Evolutionary conservation across 164 flowering plant species (phyloP), one percentile per base, ranked within the genome.

Genomic region (Aristolochia contorta): DNA sequence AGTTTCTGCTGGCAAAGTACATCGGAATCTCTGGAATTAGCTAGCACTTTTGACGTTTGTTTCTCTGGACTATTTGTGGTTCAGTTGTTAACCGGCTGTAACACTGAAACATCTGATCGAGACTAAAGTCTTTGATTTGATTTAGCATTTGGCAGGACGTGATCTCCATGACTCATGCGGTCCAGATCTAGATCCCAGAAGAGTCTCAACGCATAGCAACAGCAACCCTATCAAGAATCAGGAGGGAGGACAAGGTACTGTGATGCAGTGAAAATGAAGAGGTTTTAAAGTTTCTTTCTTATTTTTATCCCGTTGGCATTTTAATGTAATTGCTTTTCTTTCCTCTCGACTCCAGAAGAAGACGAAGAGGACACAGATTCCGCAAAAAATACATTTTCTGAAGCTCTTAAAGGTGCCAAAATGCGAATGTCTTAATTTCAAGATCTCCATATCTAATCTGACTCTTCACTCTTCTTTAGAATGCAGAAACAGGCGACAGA

Each of bases 361-460:
- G 78, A 75, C 47, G 63, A 65, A 52, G 86, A 82, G 20, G 84
- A 75, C 56, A 77, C 70, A 50, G 84, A 82, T 75, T 80, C 93
- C 13, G 82, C 84, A 1, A 84, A 80, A 43, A 73, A 62, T 73
- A 87, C 93, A 2, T 88, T 88, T 71, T 84, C 97, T 69, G 68
- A 65, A 27, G 96, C 92, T 63, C 74, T 87, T 46, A 84, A 72
- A 85, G 95, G 97, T 86, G 69, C 43, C 49, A 23, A 24, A 27
- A 47, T 43, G 12, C n/a, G 7, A 23, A 21, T 41, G 43, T 48
- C 9, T 46, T 57, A 56, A 13, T 43, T 58, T 57, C 30, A 7
- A 47, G 20, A n/a, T 24, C n/a, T 54, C 41, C 52, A 6, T 30
- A n/a, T 25, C 22, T 51, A 13, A 8, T 14, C 21, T 43, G 2